phyloP scores from a whole-genome alignment of 2,329 filamentous ascomycete genomes.

The Nemania sp. region DNA sequence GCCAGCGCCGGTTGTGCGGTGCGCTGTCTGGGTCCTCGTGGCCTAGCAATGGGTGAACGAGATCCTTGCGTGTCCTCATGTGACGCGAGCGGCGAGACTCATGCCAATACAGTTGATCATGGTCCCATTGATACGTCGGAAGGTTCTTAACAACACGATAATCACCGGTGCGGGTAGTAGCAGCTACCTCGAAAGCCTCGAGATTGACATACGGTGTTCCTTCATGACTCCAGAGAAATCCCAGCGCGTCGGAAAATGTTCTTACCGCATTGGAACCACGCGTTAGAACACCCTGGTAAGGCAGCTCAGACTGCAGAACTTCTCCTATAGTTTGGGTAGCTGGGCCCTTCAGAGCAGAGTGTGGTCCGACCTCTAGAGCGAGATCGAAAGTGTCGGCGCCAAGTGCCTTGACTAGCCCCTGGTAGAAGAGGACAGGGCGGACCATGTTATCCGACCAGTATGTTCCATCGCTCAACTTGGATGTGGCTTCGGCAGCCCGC shows the following conservation, averaged over 20 bases:
- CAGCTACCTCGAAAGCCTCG: background rate
- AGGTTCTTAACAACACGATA: conserved; percentile 26
- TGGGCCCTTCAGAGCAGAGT: conserved; percentile 52
- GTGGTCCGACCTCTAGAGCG: conserved; percentile 54
- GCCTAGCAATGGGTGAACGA: conserved; percentile 34
- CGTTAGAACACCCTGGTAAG: conserved; percentile 25
- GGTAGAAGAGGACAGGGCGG: background rate
- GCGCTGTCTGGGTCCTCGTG: conserved; percentile 19
- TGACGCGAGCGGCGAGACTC: conserved; percentile 25
- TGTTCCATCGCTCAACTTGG: no score
- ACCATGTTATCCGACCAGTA: conserved; percentile 1
- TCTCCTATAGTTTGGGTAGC: conserved; percentile 8
- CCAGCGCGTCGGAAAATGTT: conserved; percentile 24
- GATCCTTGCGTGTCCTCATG: background rate
- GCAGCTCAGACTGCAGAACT: conserved; percentile 4
- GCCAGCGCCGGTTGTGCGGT: conserved; percentile 30
- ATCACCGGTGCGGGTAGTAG: background rate
- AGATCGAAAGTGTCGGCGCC: conserved; percentile 39
- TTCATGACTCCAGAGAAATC: conserved; percentile 31
- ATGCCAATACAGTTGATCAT: conserved; percentile 29
- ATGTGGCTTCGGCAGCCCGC: background rate
- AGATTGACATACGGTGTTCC: conserved; percentile 3
- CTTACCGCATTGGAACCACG: conserved; percentile 12
- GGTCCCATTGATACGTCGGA: conserved; percentile 41
- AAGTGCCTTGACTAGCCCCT: no score